Evolutionary conservation across 164 flowering plant genomes (phyloP), one percentile per base, ranked within the genome.

Genomic region (Vitis amurensis): DNA sequence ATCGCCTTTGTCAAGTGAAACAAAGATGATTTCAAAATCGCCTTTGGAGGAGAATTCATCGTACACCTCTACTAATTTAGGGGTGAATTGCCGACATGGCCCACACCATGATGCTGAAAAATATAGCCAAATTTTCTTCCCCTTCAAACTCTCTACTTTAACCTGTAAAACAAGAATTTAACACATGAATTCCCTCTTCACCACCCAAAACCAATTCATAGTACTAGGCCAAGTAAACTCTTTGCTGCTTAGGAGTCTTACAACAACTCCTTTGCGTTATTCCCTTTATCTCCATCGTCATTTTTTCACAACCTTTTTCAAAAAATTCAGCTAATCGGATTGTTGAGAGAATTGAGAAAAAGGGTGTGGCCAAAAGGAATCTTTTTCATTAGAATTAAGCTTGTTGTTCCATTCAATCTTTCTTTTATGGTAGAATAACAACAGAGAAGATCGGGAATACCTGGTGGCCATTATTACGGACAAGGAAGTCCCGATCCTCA

Each of bases 91-190:
- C 10, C 31, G 78, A 73, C 94, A 91, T 0, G 89, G 89, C 0
- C 85, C 79, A 66, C 88, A 86, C 90, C 88, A 85, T n/a, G 88
- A 82, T 30, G 88, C 93, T 1, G 97, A 84, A 19, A 84, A 86
- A 69, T 84, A 84, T 12, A 86, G 50, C 4, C 83, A 89, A 11
- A 84, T 51, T 7, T 37, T 84, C 70, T 91, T 88, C 15, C 97
- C 97, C 52, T 65, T 79, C 78, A 91, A 77, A 68, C 64, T 63
- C 44, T 37, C 44, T 3, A 37, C 44, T 37, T 0, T 37, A 0
- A 37, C 44, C 44, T 37, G 44, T 6, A 37, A 37, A 37, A 37
- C 44, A 37, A 37, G 44, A 37, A 37, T 37, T 37, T 37, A 37
- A 6, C 44, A 3, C 6, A 37, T 37, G 44, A 37, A 37, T 37